These are phyloP conservation scores for Apiospora rasikravindrae DNA, from an alignment of 2,329 filamentous ascomycete genomes.

Conservation along the genomic window DNA sequence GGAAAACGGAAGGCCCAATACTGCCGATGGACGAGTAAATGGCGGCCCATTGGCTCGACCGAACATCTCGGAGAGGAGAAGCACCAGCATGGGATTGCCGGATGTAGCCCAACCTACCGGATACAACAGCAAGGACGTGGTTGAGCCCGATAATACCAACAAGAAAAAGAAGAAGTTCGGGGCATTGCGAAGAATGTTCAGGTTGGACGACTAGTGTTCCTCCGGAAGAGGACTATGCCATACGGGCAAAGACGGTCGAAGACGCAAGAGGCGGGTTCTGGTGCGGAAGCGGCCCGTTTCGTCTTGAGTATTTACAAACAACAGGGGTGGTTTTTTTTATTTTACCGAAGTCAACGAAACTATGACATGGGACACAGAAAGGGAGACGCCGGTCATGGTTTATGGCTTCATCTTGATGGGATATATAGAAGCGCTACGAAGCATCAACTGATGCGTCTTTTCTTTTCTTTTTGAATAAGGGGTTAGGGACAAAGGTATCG, in stretches of 20 bases:
- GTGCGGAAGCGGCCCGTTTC: background rate
- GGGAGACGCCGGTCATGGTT: background rate
- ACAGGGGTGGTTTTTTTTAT: background rate
- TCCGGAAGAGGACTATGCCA: background rate
- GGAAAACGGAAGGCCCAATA: slow-evolving; percentile 33
- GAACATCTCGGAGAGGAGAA: slow-evolving; percentile 30
- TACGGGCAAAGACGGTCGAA: background rate
- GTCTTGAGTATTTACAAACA: background rate
- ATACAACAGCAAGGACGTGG: slow-evolving; percentile 23
- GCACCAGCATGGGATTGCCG: slow-evolving; percentile 33
- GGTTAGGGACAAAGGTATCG: background rate
- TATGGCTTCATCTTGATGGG: background rate
- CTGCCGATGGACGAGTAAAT: slow-evolving; percentile 39
- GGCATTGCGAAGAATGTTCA: slow-evolving; percentile 68
- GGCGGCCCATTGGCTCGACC: slow-evolving; percentile 24
- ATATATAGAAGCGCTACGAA: slow-evolving; percentile 12
- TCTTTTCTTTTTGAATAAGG: slow-evolving; percentile 6
- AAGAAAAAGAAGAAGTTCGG: slow-evolving; percentile 71
- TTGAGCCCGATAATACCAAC: slow-evolving; percentile 28
- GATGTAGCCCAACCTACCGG: slow-evolving; percentile 23
- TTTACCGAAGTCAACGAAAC: background rate
- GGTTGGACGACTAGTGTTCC: slow-evolving; percentile 50
- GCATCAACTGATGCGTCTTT: slow-evolving; percentile 6
- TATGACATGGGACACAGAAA: background rate
- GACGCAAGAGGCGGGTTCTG: background rate